Percentiles rank a stretch among this genome's conserved stretches.
These are phyloP conservation scores for Lentinula guzmanii DNA, from an alignment of 768 basidiomycete species.

Conservation along the genomic window DNA sequence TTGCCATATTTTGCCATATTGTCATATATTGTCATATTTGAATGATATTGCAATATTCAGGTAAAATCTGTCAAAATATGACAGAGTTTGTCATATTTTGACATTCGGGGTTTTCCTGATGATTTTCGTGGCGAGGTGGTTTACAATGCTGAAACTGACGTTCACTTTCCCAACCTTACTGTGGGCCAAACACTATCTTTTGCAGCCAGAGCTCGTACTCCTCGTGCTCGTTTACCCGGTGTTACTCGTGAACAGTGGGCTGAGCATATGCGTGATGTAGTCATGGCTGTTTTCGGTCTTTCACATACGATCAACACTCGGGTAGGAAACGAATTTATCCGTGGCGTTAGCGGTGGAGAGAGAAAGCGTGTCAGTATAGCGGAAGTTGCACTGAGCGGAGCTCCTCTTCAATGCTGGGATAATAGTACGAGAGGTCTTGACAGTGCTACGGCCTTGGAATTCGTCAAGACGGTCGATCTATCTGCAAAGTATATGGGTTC, in stretches of 20 bases:
- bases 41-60: too few species aligned
- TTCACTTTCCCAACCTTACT: slow-evolving; percentile 46
- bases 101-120: too few species aligned
- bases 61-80: too few species aligned
- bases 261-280: slow-evolving; percentile 29
- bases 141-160: slow-evolving; percentile 37
- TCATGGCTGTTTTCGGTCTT: slow-evolving; percentile 57
- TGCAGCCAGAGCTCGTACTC: slow-evolving; percentile 44
- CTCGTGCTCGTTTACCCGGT: slow-evolving; percentile 26
- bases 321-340: slow-evolving; percentile 57
- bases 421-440: slow-evolving; percentile 25
- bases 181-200: slow-evolving; percentile 44
- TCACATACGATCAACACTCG: slow-evolving; percentile 52
- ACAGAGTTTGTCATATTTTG: too few species aligned
- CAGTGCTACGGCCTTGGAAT: slow-evolving; percentile 35
- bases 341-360: slow-evolving; percentile 52
- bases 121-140: slow-evolving; percentile 42
- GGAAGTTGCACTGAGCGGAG: slow-evolving; percentile 38
- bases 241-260: slow-evolving; percentile 28
- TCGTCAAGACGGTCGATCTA: slow-evolving; percentile 34
- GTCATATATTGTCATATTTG: too few species aligned
- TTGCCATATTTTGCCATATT: too few species aligned
- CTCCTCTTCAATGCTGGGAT: slow-evolving; percentile 47
- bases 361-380: slow-evolving; percentile 57
- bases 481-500: slow-evolving; percentile 33